Evolutionary conservation across 2,329 filamentous ascomycete species (phyloP).

Genomic region (Magnaporthiopsis rhizophila): DNA sequence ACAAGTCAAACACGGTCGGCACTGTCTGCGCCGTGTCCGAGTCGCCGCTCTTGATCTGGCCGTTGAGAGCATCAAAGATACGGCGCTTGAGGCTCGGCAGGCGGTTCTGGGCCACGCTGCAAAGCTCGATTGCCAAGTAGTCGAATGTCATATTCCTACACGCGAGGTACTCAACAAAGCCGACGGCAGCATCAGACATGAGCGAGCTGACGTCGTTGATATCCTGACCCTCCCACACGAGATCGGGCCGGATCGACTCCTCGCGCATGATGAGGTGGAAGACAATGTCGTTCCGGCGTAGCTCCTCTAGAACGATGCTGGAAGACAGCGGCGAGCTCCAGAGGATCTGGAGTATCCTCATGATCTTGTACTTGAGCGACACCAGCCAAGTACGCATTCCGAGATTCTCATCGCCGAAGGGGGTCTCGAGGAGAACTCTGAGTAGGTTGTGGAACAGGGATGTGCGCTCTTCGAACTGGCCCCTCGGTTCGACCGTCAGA

Average conservation of each 20-base stretch:
- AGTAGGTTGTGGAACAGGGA: constrained; percentile 82
- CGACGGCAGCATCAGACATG: constrained; percentile 55
- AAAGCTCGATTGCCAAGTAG: constrained; percentile 79
- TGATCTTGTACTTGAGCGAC: constrained; percentile 57
- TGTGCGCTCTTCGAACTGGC: constrained; percentile 61
- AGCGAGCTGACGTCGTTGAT: constrained; percentile 59
- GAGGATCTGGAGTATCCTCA: constrained; percentile 69
- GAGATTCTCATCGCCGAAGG: constrained; percentile 50
- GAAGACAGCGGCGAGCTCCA: constrained; percentile 79
- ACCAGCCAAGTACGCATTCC: constrained; percentile 62
- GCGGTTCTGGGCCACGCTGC: constrained; percentile 63
- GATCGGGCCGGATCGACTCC: constrained; percentile 57
- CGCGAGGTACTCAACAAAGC: constrained; percentile 69
- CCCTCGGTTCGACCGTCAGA: constrained; percentile 58
- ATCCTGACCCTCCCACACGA: constrained; percentile 65
- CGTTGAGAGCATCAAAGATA: constrained; percentile 67
- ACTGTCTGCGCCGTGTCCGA: constrained; percentile 51
- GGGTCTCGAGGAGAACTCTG: constrained; percentile 60
- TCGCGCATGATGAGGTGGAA: constrained; percentile 68
- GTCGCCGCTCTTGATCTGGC: constrained; percentile 55
- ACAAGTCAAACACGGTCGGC: constrained; percentile 80
- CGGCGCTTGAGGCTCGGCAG: constrained; percentile 63
- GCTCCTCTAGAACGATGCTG: constrained; percentile 64
- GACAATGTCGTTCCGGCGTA: constrained; percentile 73
- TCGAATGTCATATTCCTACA: constrained; percentile 72